phyloP scores from a whole-genome alignment of 257 asterid species.

The Buddleja alternifolia region DNA sequence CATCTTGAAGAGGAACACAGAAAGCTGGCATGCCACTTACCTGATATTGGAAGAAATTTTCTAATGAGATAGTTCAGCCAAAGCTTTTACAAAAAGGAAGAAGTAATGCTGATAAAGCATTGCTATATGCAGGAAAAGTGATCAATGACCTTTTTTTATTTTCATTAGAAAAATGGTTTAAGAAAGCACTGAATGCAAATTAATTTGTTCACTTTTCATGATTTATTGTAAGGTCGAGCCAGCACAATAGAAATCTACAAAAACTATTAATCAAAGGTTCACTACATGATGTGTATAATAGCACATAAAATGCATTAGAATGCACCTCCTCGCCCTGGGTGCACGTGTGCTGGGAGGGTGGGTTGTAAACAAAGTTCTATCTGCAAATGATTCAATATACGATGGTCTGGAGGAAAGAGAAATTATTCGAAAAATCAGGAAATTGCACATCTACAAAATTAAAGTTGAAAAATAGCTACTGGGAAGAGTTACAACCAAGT shows the following conservation, averaged over 20 bases:
- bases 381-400: background rate
- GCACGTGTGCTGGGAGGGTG: too few species aligned
- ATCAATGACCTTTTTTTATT: conserved; percentile 14
- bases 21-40: conserved; percentile 99
- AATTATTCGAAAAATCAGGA: background rate
- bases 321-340: background rate
- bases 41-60: conserved; percentile 48
- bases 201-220: conserved; percentile 7
- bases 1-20: conserved; percentile 88
- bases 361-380: background rate
- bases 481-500: background rate
- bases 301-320: background rate
- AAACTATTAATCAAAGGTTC: background rate
- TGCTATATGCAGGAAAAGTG: background rate
- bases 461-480: background rate
- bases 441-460: background rate
- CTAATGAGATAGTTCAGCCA: conserved; percentile 20
- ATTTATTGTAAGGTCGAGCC: background rate
- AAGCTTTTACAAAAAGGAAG: conserved; percentile 24
- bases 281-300: background rate
- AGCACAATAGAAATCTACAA: background rate
- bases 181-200: background rate
- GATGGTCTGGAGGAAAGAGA: background rate
- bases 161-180: conserved; percentile 10
- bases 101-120: conserved; percentile 10